Evolutionary conservation across 305 asterid species (phyloP).

Genomic region (Andrographis paniculata): DNA sequence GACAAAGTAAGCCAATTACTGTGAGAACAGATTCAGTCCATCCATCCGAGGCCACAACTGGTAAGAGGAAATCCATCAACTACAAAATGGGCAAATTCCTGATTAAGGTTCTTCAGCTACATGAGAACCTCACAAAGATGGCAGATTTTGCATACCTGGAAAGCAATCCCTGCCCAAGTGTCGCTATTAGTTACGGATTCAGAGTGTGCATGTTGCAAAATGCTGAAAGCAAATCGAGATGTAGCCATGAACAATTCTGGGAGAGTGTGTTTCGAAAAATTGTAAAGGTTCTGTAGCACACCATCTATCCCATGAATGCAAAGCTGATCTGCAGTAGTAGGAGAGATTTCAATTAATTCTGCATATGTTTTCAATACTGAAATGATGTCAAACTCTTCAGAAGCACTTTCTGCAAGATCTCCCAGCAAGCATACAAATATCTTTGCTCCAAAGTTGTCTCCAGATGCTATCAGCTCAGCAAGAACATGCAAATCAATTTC

Average conservation of each 20-base stretch:
- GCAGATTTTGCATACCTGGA: constrained; percentile 36
- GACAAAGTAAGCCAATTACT: constrained; percentile 43
- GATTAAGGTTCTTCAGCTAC: constrained; percentile 10
- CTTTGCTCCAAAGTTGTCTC: constrained; percentile 52
- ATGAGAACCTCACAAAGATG: constrained; percentile 1
- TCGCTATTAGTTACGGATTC: constrained; percentile 48
- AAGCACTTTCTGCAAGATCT: constrained; percentile 43
- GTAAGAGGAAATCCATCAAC: constrained; percentile 50
- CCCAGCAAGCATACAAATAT: constrained; percentile 49
- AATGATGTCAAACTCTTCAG: constrained; percentile 44
- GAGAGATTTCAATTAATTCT: constrained; percentile 46
- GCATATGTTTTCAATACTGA: constrained; percentile 43
- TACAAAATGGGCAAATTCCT: constrained; percentile 23
- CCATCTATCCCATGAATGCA: constrained; percentile 58
- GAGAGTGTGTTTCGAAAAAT: constrained; percentile 29
- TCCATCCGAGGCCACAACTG: constrained; percentile 40
- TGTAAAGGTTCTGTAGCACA: constrained; percentile 41
- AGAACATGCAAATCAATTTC: constrained; percentile 38
- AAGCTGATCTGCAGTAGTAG: constrained; percentile 72
- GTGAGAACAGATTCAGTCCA: constrained; percentile 58
- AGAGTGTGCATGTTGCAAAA: constrained; percentile 50
- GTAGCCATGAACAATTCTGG: constrained; percentile 41
- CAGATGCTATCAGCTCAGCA: constrained; percentile 61
- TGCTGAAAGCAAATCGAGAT: constrained; percentile 38
- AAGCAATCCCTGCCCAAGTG: constrained; percentile 62